Evolutionary conservation across 2,329 filamentous ascomycete species (phyloP).

Genomic region (Cordyceps tenuipes): DNA sequence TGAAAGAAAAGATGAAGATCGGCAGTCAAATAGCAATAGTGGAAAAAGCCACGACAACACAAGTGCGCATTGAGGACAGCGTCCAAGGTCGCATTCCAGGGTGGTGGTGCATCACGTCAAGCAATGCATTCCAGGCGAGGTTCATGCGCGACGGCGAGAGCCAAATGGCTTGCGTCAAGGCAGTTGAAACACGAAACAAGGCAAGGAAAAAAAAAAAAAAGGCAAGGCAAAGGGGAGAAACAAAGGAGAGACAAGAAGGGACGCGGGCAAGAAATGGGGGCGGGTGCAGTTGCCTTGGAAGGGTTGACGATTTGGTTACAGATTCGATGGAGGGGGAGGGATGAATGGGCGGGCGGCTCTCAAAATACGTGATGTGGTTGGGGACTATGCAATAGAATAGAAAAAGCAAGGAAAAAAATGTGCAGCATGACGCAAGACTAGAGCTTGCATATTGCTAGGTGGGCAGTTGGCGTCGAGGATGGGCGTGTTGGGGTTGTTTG

Average conservation of each 20-base stretch:
- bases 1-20: neutral
- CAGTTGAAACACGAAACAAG: neutral
- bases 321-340: neutral
- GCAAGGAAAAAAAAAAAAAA: neutral
- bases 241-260: neutral
- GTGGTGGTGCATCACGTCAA: neutral
- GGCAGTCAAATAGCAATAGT: neutral
- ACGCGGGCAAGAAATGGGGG: neutral
- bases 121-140: neutral
- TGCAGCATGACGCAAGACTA: neutral
- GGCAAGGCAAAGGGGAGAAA: neutral
- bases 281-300: neutral
- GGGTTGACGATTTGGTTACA: neutral
- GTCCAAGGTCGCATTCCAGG: neutral
- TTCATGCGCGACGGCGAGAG: too few relatives aligned
- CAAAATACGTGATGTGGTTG: neutral
- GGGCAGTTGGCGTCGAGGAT: too few relatives aligned
- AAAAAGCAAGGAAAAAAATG: neutral
- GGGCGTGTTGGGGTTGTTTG: too few relatives aligned
- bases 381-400: too few relatives aligned
- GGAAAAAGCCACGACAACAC: neutral
- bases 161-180: too few relatives aligned
- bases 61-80: neutral
- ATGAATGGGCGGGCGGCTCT: too few relatives aligned
- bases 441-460: neutral